Base-by-base conservation (phyloP, 2,329 filamentous ascomycete genomes). In the Penicillium occitanis region DNA sequence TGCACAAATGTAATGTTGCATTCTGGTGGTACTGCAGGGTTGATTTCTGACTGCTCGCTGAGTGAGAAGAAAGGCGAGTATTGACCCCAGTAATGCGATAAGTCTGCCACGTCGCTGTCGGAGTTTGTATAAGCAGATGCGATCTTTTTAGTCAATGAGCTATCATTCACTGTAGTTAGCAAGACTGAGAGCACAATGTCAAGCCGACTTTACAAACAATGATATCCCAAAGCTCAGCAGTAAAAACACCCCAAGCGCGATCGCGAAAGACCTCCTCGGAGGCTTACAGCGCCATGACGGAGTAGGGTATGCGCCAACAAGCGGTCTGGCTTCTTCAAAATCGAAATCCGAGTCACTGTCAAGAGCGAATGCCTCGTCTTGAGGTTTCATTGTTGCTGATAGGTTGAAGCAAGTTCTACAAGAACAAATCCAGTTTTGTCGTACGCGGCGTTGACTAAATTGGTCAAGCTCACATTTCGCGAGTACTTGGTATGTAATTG, bases 41-140 rank as follows among this genome's bases (percentile, higher is more conserved):
- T 81, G 61, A 92, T 86, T 2, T 86, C 81, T 0, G 90, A 92
- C 6, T 88, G 85, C 3, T 69, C 64, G 1, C 68, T 68, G 0
- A 93, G 89, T 0, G 89, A 85, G 78, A 91, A 97, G 79, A 88
- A 96, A 1, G 93, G 91, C 19, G 92, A 90, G 77, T 97, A 97
- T 76, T 94, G 92, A 65, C 93, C 93, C 92, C 92, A 96, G 64
- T 83, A 85, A 70, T 88, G 90, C 1, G 88, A 87, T 53, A 89
- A 84, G 37, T 84, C 75, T 3, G 85, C 77, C 2, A 19, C 57
- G n/a, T 30, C 57, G 19, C 25, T 46, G 1, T 37, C 25, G 1
- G 28, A 4, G 13, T 11, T 40, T 10, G 14, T 46, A 30, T 46
- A 17, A 46, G 17, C 6, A n/a, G 57, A 22, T n/a, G 14, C 13